A percentile compares a stretch with the other conserved stretches of the same genome.
phyloP scores from a whole-genome alignment of 169 alveolate genomes.

The Eimeria tenella region DNA sequence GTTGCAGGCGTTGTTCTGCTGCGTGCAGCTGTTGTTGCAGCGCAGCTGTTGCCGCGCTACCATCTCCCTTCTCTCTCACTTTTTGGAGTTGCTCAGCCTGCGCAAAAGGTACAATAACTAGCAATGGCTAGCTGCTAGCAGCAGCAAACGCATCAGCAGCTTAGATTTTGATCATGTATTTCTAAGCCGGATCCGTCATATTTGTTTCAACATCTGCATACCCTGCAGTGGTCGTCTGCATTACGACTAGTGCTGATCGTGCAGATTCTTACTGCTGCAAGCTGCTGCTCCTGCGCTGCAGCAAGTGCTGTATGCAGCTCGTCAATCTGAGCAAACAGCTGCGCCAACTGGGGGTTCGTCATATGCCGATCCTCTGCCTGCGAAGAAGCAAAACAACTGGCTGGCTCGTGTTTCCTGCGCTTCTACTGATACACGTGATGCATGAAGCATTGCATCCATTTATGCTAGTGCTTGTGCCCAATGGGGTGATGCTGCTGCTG shows the following conservation, averaged over 20 bases:
- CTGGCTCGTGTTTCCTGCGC: neutral
- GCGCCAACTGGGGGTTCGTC: constrained; percentile 40
- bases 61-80: constrained; percentile 49
- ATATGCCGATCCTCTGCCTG: constrained; percentile 61
- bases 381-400: neutral
- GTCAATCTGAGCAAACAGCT: constrained; percentile 64
- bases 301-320: constrained; percentile 76
- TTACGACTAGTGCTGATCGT: neutral
- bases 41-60: neutral
- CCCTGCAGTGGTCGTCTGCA: neutral
- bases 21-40: constrained; percentile 60
- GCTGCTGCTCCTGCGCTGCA: constrained; percentile 70
- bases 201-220: neutral
- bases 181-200: no score
- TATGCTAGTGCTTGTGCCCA: neutral
- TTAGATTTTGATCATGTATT: no score
- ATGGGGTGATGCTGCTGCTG: constrained; percentile 6
- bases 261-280: constrained; percentile 45
- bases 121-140: neutral
- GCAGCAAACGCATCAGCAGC: neutral
- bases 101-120: constrained; percentile 14
- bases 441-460: neutral
- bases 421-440: neutral
- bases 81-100: constrained; percentile 60
- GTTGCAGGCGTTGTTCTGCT: constrained; percentile 56